phyloP scores from a whole-genome alignment of 805 yeast genomes.

The Starmera pachycereana region DNA sequence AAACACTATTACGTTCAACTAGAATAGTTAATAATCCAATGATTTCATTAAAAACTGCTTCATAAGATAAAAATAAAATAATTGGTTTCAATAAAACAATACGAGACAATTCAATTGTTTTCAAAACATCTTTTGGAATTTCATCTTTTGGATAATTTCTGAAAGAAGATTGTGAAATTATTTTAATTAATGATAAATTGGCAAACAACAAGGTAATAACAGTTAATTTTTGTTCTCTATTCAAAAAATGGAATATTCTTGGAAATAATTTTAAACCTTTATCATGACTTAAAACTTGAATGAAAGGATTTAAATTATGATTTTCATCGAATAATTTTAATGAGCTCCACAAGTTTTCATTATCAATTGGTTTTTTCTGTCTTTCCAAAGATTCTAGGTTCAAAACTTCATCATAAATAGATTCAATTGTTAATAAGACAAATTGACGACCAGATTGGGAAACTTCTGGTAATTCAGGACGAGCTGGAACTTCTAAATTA shows the following conservation, averaged over 20 bases:
- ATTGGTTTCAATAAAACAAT: conserved; percentile 74
- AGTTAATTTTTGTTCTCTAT: conserved; percentile 66
- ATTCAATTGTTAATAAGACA: conserved; percentile 63
- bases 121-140: conserved; percentile 43
- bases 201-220: conserved; percentile 70
- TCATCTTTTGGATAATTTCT: conserved; percentile 44
- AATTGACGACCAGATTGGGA: conserved; percentile 32
- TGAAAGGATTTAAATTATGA: conserved; percentile 50
- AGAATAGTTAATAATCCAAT: conserved; percentile 64
- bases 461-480: conserved; percentile 27
- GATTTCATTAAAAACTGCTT: conserved; percentile 69
- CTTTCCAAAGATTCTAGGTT: conserved; percentile 69
- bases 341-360: conserved; percentile 60
- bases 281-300: conserved; percentile 71
- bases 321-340: conserved; percentile 61
- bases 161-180: conserved; percentile 71
- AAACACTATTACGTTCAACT: conserved; percentile 59
- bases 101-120: conserved; percentile 69
- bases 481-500: conserved; percentile 56
- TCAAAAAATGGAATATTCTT: conserved; percentile 75
- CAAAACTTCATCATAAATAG: conserved; percentile 65
- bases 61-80: conserved; percentile 68
- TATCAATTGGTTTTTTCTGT: conserved; percentile 37
- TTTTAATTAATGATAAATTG: conserved; percentile 69
- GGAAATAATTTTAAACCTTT: conserved; percentile 87